phyloP scores from a whole-genome alignment of 73 alveolate genomes.

The Blepharisma stoltei region DNA sequence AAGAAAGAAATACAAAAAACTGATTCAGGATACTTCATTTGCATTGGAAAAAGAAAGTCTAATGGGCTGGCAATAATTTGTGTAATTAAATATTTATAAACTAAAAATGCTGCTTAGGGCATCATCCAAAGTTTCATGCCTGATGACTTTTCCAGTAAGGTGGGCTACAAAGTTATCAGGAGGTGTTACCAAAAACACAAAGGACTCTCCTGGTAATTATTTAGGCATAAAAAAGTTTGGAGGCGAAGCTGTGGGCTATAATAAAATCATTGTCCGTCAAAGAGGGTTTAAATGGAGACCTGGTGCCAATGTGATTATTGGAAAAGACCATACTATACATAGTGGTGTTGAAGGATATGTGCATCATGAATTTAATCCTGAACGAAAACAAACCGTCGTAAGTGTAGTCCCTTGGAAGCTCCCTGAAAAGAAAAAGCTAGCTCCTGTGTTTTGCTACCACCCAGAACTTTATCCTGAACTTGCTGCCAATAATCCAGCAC shows the following conservation, averaged over 20 bases:
- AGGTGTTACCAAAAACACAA: conserved; percentile 37
- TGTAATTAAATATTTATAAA: too few species aligned
- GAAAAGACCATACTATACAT: conserved; percentile 64
- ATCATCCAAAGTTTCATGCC: too few species aligned
- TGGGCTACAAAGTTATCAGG: conserved; percentile 30
- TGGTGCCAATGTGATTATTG: conserved; percentile 49
- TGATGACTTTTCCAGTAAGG: not conserved
- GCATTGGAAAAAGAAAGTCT: too few species aligned
- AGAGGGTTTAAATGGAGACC: conserved; percentile 63
- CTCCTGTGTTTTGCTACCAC: conserved; percentile 61
- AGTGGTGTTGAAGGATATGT: conserved; percentile 48
- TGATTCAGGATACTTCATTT: too few species aligned
- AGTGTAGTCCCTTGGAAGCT: conserved; percentile 56
- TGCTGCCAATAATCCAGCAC: conserved; percentile 55
- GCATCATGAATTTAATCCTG: not conserved
- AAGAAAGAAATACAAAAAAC: too few species aligned
- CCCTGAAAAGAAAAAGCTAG: conserved; percentile 40
- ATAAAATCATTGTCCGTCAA: conserved; percentile 47
- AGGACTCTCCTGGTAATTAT: conserved; percentile 60
- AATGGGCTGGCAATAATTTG: too few species aligned
- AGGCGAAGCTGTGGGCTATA: conserved; percentile 44
- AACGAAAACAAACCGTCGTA: conserved; percentile 41
- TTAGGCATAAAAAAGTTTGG: conserved; percentile 55
- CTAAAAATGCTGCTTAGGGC: too few species aligned
- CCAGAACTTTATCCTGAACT: conserved; percentile 72